Evolutionary conservation across 2,329 filamentous ascomycete species (phyloP).

Genomic region (Balansia obtecta): DNA sequence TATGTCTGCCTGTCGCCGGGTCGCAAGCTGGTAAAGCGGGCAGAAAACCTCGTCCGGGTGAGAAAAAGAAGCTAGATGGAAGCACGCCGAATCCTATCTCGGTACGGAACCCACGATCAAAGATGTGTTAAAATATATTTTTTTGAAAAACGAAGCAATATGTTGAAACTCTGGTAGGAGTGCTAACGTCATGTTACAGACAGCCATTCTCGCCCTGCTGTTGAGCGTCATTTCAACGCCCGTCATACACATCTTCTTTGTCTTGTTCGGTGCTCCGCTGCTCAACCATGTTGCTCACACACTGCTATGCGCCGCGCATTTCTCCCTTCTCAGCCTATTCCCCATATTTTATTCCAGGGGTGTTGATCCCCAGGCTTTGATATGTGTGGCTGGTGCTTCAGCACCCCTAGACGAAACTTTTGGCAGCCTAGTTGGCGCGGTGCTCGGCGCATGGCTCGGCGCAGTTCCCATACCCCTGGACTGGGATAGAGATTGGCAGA

Average conservation of each 20-base stretch:
- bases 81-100: slow-evolving; percentile 31
- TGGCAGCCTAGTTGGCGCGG: slow-evolving; percentile 65
- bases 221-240: slow-evolving; percentile 63
- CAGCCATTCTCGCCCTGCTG: slow-evolving; percentile 31
- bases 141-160: background rate
- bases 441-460: slow-evolving; percentile 80
- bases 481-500: slow-evolving; percentile 99
- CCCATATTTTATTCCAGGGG: slow-evolving; percentile 81
- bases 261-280: slow-evolving; percentile 86
- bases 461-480: slow-evolving; percentile 92
- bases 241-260: slow-evolving; percentile 45
- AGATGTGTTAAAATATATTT: background rate
- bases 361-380: slow-evolving; percentile 59
- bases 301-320: slow-evolving; percentile 65
- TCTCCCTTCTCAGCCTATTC: slow-evolving; percentile 65
- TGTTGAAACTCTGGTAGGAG: too few species aligned
- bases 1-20: slow-evolving; percentile 52
- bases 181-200: slow-evolving; percentile 18
- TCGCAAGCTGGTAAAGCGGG: slow-evolving; percentile 25
- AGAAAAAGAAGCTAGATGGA: slow-evolving; percentile 39
- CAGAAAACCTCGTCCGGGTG: slow-evolving; percentile 40
- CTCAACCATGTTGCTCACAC: slow-evolving; percentile 73
- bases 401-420: slow-evolving; percentile 74
- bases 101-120: slow-evolving; percentile 21
- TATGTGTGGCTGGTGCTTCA: slow-evolving; percentile 51